Base-by-base conservation (phyloP, 2,329 filamentous ascomycete species). In the Hypoxylon sp. region DNA sequence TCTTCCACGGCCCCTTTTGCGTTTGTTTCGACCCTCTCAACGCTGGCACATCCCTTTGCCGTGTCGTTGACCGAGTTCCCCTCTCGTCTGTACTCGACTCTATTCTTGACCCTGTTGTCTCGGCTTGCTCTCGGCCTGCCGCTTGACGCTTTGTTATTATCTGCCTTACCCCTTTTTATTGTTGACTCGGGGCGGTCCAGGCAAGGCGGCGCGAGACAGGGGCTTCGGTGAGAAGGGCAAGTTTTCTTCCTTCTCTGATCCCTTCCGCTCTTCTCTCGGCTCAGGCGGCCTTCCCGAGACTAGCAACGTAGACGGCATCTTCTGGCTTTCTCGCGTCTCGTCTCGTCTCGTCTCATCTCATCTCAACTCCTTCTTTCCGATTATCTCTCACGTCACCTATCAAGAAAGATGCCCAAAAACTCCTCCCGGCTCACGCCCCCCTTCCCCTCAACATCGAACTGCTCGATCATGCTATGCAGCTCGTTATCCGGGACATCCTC, bases 401-500 rank as follows among this genome's bases (percentile, higher is more conserved):
- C 75, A 50, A 75, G 72, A 67, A 78, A 80, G 56, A 90, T 87
- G 73, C 88, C 86, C 55, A 89, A 85, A 75, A 91, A 91, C 77
- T 91, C 89, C 62, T 91, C 89, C 70, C 87, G 83, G 69, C 87
- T 88, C 6, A 91, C 89, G 59, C 87, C 94, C 9, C 94, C 94
- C 73, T 97, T 96, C 1, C 93, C 95, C 76, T 97, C 92, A 70
- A 97, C 85, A 81, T 99, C 96, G 82, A 98, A 96, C 80, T 98
- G 95, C 75, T 97, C 94, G 81, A 99, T 96, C 96, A 99, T 99
- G 70, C 94, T 94, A 72, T 88, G 85, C 67, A 99, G 84, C 78
- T 99, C 96, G 74, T 96, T 92, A 75, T 99, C 95, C 72, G 96
- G 93, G 71, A 99, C 84, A 11, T 92, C 93, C 79, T 98, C 95